Base-by-base conservation (phyloP, 768 basidiomycete species). In the Polyporus arcularius region DNA sequence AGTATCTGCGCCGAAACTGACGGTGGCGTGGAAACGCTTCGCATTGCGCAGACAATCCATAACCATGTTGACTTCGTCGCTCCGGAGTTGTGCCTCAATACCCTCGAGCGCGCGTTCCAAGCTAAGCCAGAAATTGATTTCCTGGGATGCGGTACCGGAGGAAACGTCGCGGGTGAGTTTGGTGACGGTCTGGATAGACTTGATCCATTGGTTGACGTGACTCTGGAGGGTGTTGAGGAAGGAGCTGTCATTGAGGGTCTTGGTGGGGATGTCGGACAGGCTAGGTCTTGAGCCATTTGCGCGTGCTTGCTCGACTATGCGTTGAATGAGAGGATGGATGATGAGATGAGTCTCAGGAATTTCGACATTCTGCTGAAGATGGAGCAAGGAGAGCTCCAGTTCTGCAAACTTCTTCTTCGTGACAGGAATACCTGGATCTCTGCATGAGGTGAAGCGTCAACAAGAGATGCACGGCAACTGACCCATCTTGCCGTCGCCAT, bases 401-500 rank as follows among this genome's bases (percentile, higher is more conserved):
- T 99, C 97, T 8, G 97, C 96, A 70, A 98, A 98, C 76, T 98
- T 98, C 81, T 96, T 96, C 85, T 98, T 98, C 48, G 96, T 95
- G 83, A 97, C 93, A 3, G 97, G 97, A 59, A 99, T 98, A 52
- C 88, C 88, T 85, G 68, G 38, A 26, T 28, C 31, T 47, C 11
- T 49, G 55, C 14, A 53, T 28, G 12, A 60, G 60, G 53, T 61
- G 12, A 49, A 55, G 41, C 26, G 28, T 59, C 18, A 39, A 18
- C 14, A 1, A 10, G 52, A 30, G 42, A 38, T 32, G 10, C 40
- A 28, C n/a, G 31, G 39, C 39, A 7, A 65, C 75, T 45, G 57
- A 81, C 92, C 93, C 87, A 93, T 90, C 75, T 94, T 92, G 46
- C 80, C 83, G 71, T 94, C 94, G 8, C 77, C 82, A 32, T 90